These are phyloP conservation scores for Discostella stelligeroides DNA, from an alignment of 108 stramenopile species.

Conservation along the genomic window DNA sequence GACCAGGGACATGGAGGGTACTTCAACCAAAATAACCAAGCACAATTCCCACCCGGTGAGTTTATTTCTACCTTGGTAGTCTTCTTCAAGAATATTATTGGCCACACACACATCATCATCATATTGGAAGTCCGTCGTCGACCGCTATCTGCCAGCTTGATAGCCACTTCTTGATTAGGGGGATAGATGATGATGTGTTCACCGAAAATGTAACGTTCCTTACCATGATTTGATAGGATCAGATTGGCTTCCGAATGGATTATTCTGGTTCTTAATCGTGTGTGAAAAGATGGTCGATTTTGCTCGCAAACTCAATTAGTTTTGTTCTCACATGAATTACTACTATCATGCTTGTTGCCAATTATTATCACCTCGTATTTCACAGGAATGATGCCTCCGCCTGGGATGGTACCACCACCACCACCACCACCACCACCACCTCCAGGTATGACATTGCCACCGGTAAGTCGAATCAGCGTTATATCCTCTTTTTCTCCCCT, in stretches of 20 bases:
- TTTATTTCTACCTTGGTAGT: not conserved
- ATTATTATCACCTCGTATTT: not conserved
- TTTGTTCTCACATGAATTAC: too few relatives aligned
- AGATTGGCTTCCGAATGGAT: too few relatives aligned
- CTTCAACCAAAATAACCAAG: not conserved
- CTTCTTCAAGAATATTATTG: too few relatives aligned
- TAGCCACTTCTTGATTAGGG: too few relatives aligned
- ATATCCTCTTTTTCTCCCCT: not conserved
- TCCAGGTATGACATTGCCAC: constrained; percentile 2
- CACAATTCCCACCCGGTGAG: constrained; percentile 13
- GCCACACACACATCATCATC: too few relatives aligned
- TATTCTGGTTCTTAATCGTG: too few relatives aligned
- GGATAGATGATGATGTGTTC: too few relatives aligned
- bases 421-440: constrained; percentile 6
- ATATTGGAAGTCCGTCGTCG: too few relatives aligned
- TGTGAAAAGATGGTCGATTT: not conserved
- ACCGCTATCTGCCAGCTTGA: too few relatives aligned
- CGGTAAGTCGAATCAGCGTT: constrained; percentile 7
- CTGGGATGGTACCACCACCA: constrained; percentile 37
- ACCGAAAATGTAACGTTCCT: too few relatives aligned
- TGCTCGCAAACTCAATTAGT: not conserved
- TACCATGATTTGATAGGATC: too few relatives aligned
- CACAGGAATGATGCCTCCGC: constrained; percentile 39
- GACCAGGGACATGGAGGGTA: not conserved
- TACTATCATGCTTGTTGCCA: too few relatives aligned